These are phyloP conservation scores for Eimeria brunetti DNA, from an alignment of 169 alveolate genomes.

Conservation along the genomic window DNA sequence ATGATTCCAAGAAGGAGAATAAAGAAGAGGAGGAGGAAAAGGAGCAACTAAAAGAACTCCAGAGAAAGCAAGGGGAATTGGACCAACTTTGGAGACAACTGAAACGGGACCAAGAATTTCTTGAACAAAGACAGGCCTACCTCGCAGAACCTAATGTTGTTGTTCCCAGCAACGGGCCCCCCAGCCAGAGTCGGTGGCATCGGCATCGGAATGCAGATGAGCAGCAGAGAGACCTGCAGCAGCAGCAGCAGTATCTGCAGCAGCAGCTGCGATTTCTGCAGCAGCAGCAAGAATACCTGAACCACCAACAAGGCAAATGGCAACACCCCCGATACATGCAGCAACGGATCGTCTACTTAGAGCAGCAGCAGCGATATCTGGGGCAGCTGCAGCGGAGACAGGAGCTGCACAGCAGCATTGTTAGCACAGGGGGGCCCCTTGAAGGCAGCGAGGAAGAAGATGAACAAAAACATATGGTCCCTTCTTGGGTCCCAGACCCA, in stretches of 20 bases:
- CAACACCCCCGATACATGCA: constrained; percentile 4
- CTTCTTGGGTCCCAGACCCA: constrained; percentile 27
- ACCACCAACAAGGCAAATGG: not conserved
- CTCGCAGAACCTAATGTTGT: not conserved
- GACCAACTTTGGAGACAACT: not conserved
- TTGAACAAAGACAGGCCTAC: not conserved
- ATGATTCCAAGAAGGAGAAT: not conserved
- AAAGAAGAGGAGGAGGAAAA: not conserved
- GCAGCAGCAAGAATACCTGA: not conserved
- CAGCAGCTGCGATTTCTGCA: not conserved
- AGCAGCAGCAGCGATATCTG: not conserved
- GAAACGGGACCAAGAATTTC: not conserved
- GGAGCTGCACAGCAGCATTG: not conserved
- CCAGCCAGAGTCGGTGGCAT: not conserved
- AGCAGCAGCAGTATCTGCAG: constrained; percentile 9
- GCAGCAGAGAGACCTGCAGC: not conserved
- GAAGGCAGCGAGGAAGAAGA: not conserved
- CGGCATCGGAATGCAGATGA: not conserved
- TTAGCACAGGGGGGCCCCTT: not conserved
- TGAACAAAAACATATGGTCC: not conserved
- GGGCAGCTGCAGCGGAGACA: constrained; percentile 23
- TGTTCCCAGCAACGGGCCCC: not conserved
- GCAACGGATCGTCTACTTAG: not conserved
- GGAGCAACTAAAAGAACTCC: not conserved
- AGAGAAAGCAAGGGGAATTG: not conserved